Evolutionary conservation across 345 rosid species (phyloP), one percentile per base, ranked within the genome.

Genomic region (Ricinus communis): DNA sequence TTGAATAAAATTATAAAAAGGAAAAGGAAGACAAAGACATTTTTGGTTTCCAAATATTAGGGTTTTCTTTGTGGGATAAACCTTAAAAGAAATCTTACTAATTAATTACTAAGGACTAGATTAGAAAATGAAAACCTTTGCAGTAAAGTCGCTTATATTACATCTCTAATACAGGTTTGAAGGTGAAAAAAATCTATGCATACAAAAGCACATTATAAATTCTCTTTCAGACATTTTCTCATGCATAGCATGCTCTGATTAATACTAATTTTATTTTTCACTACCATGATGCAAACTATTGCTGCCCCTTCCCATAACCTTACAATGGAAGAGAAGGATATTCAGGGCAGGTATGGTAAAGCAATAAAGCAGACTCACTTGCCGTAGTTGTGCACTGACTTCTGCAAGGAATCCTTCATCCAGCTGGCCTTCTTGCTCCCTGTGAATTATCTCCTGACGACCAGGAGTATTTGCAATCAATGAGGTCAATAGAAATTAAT

Each of bases 351-450:
- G 54, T 66, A 14, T 14, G 41, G 54, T 51, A 51, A 54, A 53
- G 56, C 8, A 47, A 2, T 28, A 18, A 52, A 63, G 14, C 40
- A 55, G 49, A 76, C 88, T 73, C 77, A 88, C 98, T 80, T 91
- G 93, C 76, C 93, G 84, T 70, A 94, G 78, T 73, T 90, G 97
- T 79, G 97, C 95, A 71, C 72, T 94, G 66, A 91, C 98, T 87
- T 91, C 91, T 74, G 96, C 78, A 71, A 94, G 96, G 75, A 94
- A 90, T 13, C 96, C 95, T 83, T 91, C 98, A 82, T 91, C 95
- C 38, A 88, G 86, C 76, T 87, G 85, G 54, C 97, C 96, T 82
- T 87, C 88, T 71, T 80, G 85, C 77, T 91, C 95, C 81, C 86
- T 83, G 80, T 83, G 93, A 49, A 70, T 70, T 62, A 93, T 78